These are phyloP conservation scores for Beverwykella pulmonaria DNA, from an alignment of 495 filamentous ascomycete genomes.

Conservation along the genomic window DNA sequence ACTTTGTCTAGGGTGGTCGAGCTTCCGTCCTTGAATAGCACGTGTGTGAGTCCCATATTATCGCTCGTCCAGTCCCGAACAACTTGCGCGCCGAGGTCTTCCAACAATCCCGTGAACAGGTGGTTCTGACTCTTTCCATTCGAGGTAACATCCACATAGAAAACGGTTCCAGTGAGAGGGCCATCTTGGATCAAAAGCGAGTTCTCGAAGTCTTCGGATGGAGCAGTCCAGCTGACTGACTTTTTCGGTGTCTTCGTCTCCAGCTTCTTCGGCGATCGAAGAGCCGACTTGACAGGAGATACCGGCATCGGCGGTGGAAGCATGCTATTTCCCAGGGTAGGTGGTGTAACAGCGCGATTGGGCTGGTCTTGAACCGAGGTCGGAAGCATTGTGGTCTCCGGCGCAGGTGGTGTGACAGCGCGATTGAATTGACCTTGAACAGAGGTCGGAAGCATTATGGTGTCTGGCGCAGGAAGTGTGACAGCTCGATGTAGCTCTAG, in stretches of 20 bases:
- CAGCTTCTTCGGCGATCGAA: conserved; percentile 28
- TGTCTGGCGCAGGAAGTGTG: no score
- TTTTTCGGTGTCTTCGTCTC: conserved; percentile 30
- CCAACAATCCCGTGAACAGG: conserved; percentile 79
- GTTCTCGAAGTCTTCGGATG: not conserved
- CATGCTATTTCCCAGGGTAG: not conserved
- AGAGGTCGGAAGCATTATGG: no score
- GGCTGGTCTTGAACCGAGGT: no score
- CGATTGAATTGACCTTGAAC: no score
- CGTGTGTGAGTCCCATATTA: conserved; percentile 84
- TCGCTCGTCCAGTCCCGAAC: conserved; percentile 70
- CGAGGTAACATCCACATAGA: conserved; percentile 87
- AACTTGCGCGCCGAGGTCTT: conserved; percentile 82
- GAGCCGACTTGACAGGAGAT: conserved; percentile 19
- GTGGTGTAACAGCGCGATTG: not conserved
- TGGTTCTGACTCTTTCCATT: conserved; percentile 76
- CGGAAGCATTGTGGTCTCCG: no score
- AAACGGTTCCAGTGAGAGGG: conserved; percentile 62
- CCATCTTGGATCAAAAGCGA: conserved; percentile 4
- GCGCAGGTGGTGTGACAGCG: no score
- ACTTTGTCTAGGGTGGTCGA: conserved; percentile 88
- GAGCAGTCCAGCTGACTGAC: conserved; percentile 28
- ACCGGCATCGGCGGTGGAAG: not conserved
- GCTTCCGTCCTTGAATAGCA: conserved; percentile 92
- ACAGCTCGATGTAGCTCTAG: no score